Evolutionary conservation across 495 filamentous ascomycete genomes (phyloP), one percentile per base, ranked within the genome.

Genomic region (Lineolata rhizophorae): DNA sequence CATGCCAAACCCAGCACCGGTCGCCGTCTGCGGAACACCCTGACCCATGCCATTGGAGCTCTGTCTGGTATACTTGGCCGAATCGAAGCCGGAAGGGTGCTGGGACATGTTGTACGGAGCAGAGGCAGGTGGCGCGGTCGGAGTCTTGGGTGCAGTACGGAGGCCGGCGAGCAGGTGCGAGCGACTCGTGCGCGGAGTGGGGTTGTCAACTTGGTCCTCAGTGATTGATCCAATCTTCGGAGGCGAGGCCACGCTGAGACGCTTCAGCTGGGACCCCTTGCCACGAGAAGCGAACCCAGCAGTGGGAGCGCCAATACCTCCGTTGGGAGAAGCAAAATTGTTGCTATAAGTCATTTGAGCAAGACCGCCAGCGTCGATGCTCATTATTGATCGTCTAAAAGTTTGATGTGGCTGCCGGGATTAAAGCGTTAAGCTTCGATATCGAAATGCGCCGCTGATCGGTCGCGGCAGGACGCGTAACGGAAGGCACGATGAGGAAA

Each of bases 341-440:
- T 43, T 47, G 59, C 77, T 75, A 66, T 85, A 90, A 54, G 80
- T 76, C 90, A 97, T 95, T 64, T 92, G 87, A 83, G 85, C 76
- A 65, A 93, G 80, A 83, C 83, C 82, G 67, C 84, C 87, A 67
- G 84, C 71, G 83, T 92, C 76, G 71, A 92, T 87, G 65, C 76
- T 82, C 77, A 72, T 60, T 36, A 39, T 61, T 37, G 42, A 33
- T 26, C 16, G n/a, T n/a, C 14, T n/a, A n/a, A n/a, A n/a, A n/a
- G n/a, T n/a, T n/a, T n/a, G n/a, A n/a, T n/a, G n/a, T n/a, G n/a
- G 13, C 4, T 14, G 32, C 27, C 16, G 25, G 30, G 18, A 27
- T 15, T 17, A 35, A 36, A n/a, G n/a, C 28, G 32, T 43, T 36
- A 36, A 19, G 29, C 36, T 43, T 35, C 11, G n/a, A n/a, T n/a